phyloP scores from a whole-genome alignment of 2,329 filamentous ascomycete genomes.

The Venturia pyrina region DNA sequence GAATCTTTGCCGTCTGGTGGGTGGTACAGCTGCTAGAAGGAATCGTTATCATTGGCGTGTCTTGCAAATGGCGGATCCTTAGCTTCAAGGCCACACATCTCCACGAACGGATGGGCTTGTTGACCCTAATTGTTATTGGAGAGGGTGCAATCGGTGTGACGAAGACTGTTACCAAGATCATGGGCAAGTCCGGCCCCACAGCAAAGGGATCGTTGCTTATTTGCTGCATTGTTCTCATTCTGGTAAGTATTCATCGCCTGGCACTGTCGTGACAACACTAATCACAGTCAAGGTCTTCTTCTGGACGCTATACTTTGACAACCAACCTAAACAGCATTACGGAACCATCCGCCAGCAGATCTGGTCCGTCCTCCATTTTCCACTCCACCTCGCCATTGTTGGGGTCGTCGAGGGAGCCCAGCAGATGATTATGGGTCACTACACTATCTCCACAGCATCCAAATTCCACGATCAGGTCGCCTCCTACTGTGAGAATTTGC shows the following conservation, averaged over 20 bases:
- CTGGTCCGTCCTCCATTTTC: constrained; percentile 24
- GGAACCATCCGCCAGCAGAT: constrained; percentile 25
- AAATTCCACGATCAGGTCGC: background rate
- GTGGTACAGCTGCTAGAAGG: constrained; percentile 43
- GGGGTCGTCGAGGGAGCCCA: constrained; percentile 21
- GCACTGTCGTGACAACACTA: no score
- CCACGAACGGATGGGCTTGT: constrained; percentile 51
- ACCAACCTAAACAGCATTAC: constrained; percentile 22
- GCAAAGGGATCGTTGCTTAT: background rate
- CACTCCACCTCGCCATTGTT: constrained; percentile 22
- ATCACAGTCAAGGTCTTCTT: constrained; percentile 16
- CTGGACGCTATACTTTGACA: constrained; percentile 27
- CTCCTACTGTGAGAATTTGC: background rate
- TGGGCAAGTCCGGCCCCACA: background rate
- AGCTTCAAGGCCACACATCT: constrained; percentile 54
- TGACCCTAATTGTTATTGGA: constrained; percentile 57
- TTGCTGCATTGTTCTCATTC: background rate
- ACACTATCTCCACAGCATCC: background rate
- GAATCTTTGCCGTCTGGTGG: constrained; percentile 28
- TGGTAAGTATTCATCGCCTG: background rate
- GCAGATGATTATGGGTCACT: background rate
- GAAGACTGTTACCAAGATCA: constrained; percentile 34
- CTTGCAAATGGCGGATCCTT: constrained; percentile 45
- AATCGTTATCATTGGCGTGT: constrained; percentile 41
- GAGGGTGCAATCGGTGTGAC: constrained; percentile 54